Base-by-base conservation (phyloP, 352 stramenopile species). In the Globisporangium canariense region DNA sequence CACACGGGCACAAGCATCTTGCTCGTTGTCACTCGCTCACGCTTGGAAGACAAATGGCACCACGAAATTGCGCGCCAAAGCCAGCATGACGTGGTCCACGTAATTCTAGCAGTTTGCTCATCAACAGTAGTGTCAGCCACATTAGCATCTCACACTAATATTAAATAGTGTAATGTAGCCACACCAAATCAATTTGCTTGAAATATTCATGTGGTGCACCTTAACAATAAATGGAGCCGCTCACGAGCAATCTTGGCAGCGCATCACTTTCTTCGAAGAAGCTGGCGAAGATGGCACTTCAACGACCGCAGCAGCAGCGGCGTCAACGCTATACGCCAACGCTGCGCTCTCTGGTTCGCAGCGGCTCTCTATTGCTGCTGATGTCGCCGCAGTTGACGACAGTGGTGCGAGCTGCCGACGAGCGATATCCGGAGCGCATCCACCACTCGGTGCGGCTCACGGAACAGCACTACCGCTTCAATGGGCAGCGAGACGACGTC, bases 1-100 rank as follows among this genome's bases (percentile, higher is more conserved):
- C 71, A 66, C n/a, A 94, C 69, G 0, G 83, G 78, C 58, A 94
- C 64, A 25, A 91, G 66, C 86, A 94, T 94, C 1, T 64, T 52
- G 16, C 28, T 55, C 14, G 41, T 40, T 10, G 34, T 40, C 11
- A 10, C 5, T 40, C 34, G 11, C 34, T 7, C 5, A 10, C 4
- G 11, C 8, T 40, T 7, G 34, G 34, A 25, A 25, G 34, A 40
- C 8, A 13, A 40, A 40, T 40, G 34, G 34, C 34, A 13, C 5
- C 34, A 40, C 34, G 11, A 40, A 40, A 40, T 13, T 40, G 34
- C 22, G 34, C 34, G 34, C 3, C 34, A 40, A 40, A 40, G 11
- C 34, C 34, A 10, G 8, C 11, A 40, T 10, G 11, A 40, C 34
- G 5, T 40, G 34, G 34, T 40, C 34, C 34, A 40, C 11, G 11